Percentiles rank a stretch among this genome's conserved stretches.
These are phyloP conservation scores for Apiospora arundinis DNA, from an alignment of 2,329 filamentous ascomycete species.

Conservation along the genomic window DNA sequence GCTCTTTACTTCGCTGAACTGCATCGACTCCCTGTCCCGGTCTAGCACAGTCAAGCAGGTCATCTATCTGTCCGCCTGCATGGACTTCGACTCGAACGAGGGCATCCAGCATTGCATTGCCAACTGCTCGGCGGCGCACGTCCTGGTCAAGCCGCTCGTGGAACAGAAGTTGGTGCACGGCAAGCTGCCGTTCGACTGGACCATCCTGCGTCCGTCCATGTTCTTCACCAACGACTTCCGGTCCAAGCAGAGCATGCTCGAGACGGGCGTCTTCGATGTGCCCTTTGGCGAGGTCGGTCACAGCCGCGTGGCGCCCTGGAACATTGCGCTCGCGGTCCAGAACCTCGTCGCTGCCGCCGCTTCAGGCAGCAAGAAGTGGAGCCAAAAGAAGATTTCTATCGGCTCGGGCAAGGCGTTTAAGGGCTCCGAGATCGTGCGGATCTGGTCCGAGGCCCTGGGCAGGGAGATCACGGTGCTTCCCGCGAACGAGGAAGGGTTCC, in stretches of 20 bases:
- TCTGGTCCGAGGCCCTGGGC: conserved; percentile 17
- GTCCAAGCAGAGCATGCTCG: conserved; percentile 19
- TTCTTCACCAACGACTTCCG: conserved; percentile 24
- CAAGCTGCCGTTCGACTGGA: conserved; percentile 19
- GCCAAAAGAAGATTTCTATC: conserved; percentile 8
- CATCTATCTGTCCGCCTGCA: conserved; percentile 15
- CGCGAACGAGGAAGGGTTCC: conserved; percentile 1
- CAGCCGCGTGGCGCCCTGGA: conserved; percentile 21
- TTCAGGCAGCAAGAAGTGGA: neutral
- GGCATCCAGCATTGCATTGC: neutral
- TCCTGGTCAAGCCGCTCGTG: conserved; percentile 20
- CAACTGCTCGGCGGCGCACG: conserved; percentile 20
- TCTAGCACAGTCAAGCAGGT: conserved; percentile 15
- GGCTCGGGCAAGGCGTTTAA: conserved; percentile 3
- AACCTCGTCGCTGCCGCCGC: neutral
- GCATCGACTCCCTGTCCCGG: conserved; percentile 5
- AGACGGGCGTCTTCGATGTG: conserved; percentile 11
- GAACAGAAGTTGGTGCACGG: conserved; percentile 20
- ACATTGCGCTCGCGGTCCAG: conserved; percentile 21
- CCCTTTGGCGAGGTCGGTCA: conserved; percentile 18
- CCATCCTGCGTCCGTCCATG: conserved; percentile 6
- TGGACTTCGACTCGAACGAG: neutral
- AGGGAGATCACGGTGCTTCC: conserved; percentile 10
- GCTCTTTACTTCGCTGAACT: conserved; percentile 19
- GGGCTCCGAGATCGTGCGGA: conserved; percentile 14